phyloP scores from a whole-genome alignment of 148 eudicot species.

The Talinum fruticosum region DNA sequence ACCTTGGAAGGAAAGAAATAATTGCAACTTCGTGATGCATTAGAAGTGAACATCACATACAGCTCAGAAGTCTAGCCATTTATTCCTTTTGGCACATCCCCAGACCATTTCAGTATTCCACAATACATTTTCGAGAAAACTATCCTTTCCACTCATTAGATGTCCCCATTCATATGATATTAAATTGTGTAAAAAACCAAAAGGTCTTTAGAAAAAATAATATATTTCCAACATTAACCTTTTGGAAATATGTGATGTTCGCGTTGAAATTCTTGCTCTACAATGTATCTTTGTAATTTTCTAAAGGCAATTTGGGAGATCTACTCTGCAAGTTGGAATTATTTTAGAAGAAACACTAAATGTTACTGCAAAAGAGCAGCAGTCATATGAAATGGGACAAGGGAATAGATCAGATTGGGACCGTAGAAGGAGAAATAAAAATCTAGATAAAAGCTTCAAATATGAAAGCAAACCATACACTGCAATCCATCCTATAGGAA shows the following conservation, averaged over 20 bases:
- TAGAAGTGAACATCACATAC: neutral
- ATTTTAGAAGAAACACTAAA: neutral
- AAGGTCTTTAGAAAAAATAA: neutral
- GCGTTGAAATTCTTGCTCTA: neutral
- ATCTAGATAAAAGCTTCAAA: neutral
- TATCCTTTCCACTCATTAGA: neutral
- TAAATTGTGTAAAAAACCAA: neutral
- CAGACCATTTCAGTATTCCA: neutral
- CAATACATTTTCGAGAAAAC: neutral
- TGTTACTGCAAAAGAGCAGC: neutral
- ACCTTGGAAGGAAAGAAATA: neutral
- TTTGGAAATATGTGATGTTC: neutral
- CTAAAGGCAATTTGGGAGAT: neutral
- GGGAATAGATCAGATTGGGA: neutral
- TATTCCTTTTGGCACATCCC: neutral
- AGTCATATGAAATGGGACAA: neutral
- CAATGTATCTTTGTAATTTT: neutral
- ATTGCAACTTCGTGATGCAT: neutral
- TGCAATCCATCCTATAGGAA: neutral
- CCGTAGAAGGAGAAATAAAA: neutral
- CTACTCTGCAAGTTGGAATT: neutral
- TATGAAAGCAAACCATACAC: neutral
- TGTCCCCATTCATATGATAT: neutral
- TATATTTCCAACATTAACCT: neutral
- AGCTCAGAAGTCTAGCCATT: neutral